Percentiles rank a stretch among this genome's conserved stretches.
Evolutionary conservation across 495 filamentous ascomycete genomes (phyloP).

Genomic region (Annulohypoxylon bovei): DNA sequence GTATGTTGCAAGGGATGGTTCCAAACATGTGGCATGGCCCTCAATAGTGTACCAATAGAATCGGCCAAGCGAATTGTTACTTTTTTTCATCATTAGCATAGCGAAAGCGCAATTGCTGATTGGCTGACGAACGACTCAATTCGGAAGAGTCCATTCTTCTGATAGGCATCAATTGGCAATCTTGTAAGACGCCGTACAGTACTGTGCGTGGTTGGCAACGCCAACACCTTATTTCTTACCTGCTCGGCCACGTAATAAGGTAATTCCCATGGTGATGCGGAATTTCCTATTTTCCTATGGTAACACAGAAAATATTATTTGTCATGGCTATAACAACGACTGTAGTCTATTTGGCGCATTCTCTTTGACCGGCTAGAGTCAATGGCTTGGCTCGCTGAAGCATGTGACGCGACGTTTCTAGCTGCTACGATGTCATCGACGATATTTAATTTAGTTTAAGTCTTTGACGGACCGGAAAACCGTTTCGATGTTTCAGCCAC

Average conservation of each 20-base stretch:
- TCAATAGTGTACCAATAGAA: constrained; percentile 8
- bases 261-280: neutral
- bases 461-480: neutral
- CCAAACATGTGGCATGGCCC: constrained; percentile 10
- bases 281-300: neutral
- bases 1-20: constrained; percentile 10
- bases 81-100: constrained; percentile 24
- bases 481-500: constrained; percentile 29
- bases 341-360: neutral
- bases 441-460: neutral
- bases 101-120: constrained; percentile 3
- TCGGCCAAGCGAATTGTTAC: constrained; percentile 2
- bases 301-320: neutral
- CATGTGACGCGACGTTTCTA: neutral
- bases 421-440: constrained; percentile 5
- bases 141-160: constrained; percentile 15
- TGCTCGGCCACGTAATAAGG: neutral
- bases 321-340: neutral
- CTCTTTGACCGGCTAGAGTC: neutral
- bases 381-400: neutral
- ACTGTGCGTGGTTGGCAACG: neutral
- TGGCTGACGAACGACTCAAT: constrained; percentile 28
- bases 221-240: constrained; percentile 4
- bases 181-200: neutral
- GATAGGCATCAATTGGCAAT: neutral